Base-by-base conservation (phyloP, 345 rosid genomes). In the Erysimum cheiranthoides region DNA sequence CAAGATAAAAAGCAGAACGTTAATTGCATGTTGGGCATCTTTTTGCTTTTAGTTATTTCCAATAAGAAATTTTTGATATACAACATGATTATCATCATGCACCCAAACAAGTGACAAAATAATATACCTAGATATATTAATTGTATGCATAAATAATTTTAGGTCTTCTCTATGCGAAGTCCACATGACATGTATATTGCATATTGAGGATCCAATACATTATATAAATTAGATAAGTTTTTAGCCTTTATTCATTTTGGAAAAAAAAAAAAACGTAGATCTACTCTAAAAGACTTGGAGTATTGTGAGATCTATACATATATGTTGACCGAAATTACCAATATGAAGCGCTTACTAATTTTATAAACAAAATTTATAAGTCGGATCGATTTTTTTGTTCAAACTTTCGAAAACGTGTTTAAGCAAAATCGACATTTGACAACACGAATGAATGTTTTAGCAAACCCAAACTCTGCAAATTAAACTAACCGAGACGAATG, bases 1-100 rank as follows among this genome's bases (percentile, higher is more conserved):
- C 34, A 45, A 68, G 63, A 53, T 47, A 63, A 61, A 51, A 36
- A 8, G 61, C 13, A 35, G 57, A 76, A 76, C 46, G 70, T 53
- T 69, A 70, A 62, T 36, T 62, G 58, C 66, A 63, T 62, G 50
- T 61, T 64, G 52, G 58, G 47, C 69, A 62, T 70, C 59, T 52
- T 63, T 62, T 70, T 42, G 59, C 51, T 61, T 76, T 61, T 43
- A 61, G 35, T 56, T 61, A 14, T 50, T 38, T 30, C 28, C 35
- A 47, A 28, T 49, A 31, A 31, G 30, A 59, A 34, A 39, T 47
- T 5, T 5, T 39, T 58, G 54, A 31, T 12, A 50, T 36, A 35
- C 36, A 59, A 17, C 45, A 75, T 59, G 56, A 57, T 59, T 40
- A 60, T 40, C 5, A 59, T 30, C 31, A 49, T 31, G 39, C 4